Percentiles rank a stretch among this genome's conserved stretches.
phyloP scores from a whole-genome alignment of 2,329 filamentous ascomycete species.

The Venturia aucupariae region DNA sequence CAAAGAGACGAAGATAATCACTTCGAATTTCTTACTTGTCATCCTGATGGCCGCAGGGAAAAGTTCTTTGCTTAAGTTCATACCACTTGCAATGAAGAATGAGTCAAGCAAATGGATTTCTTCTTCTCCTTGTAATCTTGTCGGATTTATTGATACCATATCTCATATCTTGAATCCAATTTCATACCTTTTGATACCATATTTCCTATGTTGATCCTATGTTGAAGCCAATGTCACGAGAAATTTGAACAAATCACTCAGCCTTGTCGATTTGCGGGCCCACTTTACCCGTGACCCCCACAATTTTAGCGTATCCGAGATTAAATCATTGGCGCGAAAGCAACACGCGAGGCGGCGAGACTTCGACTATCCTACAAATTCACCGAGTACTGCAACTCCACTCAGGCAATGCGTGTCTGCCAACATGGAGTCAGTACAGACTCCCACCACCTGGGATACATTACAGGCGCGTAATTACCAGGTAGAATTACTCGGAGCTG shows the following conservation, averaged over 20 bases:
- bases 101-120: too few relatives aligned
- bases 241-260: background rate
- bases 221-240: background rate
- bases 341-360: background rate
- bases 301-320: background rate
- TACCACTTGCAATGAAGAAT: too few relatives aligned
- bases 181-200: too few relatives aligned
- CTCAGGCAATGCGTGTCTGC: background rate
- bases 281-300: background rate
- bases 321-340: background rate
- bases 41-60: too few relatives aligned
- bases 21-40: too few relatives aligned
- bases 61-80: too few relatives aligned
- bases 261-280: background rate
- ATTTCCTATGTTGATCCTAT: background rate
- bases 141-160: too few relatives aligned
- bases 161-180: too few relatives aligned
- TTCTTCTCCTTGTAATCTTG: too few relatives aligned
- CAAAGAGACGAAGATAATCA: too few relatives aligned
- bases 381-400: background rate
- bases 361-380: background rate
- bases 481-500: background rate
- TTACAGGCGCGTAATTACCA: background rate
- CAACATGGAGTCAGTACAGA: background rate
- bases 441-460: background rate